phyloP scores from a whole-genome alignment of 2,329 filamentous ascomycete species.

The Pestalotiopsis sp. region DNA sequence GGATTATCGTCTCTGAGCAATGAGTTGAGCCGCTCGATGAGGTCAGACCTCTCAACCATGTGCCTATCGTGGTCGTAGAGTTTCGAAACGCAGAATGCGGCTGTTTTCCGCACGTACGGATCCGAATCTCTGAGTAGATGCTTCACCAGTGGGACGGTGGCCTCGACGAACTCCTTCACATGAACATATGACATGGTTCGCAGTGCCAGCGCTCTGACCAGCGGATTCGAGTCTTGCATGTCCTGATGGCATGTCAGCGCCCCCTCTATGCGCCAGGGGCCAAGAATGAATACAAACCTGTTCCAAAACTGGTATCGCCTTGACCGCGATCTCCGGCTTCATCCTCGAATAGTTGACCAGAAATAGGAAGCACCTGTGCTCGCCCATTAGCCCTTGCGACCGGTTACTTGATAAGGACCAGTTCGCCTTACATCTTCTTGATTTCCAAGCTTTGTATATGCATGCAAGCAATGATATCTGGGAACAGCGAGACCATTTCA shows the following conservation, averaged over 20 bases:
- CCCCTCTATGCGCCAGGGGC: neutral
- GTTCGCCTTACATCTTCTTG: slow-evolving; percentile 84
- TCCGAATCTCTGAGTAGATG: slow-evolving; percentile 82
- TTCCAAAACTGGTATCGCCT: slow-evolving; percentile 85
- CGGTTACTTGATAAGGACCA: slow-evolving; percentile 16
- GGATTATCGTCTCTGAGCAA: slow-evolving; percentile 95
- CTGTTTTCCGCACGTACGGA: slow-evolving; percentile 96
- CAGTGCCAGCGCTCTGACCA: slow-evolving; percentile 88
- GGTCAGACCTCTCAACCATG: slow-evolving; percentile 85
- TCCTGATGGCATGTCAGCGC: slow-evolving; percentile 59
- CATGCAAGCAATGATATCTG: slow-evolving; percentile 96
- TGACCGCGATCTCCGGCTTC: slow-evolving; percentile 91
- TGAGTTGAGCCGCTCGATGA: slow-evolving; percentile 88
- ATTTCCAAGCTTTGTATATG: slow-evolving; percentile 92
- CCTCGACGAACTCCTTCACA: slow-evolving; percentile 92
- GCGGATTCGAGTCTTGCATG: slow-evolving; percentile 89
- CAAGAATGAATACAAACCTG: slow-evolving; percentile 52
- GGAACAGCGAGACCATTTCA: slow-evolving; percentile 97
- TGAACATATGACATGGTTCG: slow-evolving; percentile 98
- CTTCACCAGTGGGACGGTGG: slow-evolving; percentile 83
- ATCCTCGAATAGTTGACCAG: slow-evolving; percentile 95
- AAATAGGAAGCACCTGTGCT: slow-evolving; percentile 88
- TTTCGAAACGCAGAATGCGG: slow-evolving; percentile 94
- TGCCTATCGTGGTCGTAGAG: slow-evolving; percentile 94
- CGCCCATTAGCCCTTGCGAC: slow-evolving; percentile 29